These are phyloP conservation scores for Euryodendron excelsum DNA, from an alignment of 148 eudicot genomes.

Conservation along the genomic window DNA sequence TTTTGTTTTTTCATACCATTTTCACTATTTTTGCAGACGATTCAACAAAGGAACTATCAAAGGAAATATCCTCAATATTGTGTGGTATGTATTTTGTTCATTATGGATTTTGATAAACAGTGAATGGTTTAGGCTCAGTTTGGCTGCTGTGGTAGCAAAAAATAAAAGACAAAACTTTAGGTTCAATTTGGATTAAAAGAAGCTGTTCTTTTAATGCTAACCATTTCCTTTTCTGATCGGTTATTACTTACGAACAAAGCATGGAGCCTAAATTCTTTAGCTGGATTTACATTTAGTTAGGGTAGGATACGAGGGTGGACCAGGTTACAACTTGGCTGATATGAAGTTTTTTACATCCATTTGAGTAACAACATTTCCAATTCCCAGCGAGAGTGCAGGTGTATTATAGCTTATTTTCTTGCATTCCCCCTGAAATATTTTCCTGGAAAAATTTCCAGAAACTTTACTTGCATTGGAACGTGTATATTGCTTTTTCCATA, in stretches of 20 bases:
- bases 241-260: too few species aligned
- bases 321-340: too few species aligned
- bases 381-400: background rate
- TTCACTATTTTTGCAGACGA: conserved; percentile 30
- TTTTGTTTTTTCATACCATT: background rate
- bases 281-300: too few species aligned
- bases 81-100: conserved; percentile 38
- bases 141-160: background rate
- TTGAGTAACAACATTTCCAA: too few species aligned
- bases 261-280: too few species aligned
- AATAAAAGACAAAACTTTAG: background rate
- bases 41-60: conserved; percentile 21
- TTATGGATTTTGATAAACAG: background rate
- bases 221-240: background rate
- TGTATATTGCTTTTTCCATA: background rate
- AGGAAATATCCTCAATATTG: conserved; percentile 38
- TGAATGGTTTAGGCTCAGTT: background rate
- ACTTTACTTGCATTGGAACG: too few species aligned
- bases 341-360: too few species aligned
- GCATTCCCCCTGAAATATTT: too few species aligned
- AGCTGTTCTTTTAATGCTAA: background rate
- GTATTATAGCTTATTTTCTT: background rate
- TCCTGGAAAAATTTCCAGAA: background rate
- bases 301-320: too few species aligned
- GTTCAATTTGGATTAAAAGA: background rate